A percentile compares a stretch with the other conserved stretches of the same genome.
Conservation (phyloP, 768 basidiomycete genomes). For the Podaxis sp. region DNA sequence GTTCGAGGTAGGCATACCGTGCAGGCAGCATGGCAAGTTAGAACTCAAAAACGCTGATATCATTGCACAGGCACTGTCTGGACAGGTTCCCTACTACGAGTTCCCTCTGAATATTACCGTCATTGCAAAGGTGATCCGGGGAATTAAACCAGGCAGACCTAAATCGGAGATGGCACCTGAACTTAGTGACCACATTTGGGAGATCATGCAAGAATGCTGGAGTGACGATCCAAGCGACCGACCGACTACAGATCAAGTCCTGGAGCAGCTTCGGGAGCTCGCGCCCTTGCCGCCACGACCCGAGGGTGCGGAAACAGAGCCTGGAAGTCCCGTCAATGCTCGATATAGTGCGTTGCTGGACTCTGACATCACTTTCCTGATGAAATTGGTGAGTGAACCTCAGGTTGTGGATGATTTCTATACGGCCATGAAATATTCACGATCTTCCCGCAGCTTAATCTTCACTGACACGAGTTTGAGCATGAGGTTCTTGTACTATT, state of each 20-base stretch:
- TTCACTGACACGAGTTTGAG: not conserved
- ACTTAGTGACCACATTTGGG: not conserved
- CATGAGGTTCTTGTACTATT: not conserved
- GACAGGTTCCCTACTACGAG: constrained; percentile 23
- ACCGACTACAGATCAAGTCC: not conserved
- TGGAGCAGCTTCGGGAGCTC: not conserved
- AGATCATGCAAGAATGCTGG: constrained; percentile 8
- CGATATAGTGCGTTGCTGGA: not conserved
- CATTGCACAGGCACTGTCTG: constrained; percentile 20
- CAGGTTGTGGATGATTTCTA: not conserved
- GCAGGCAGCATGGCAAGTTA: not conserved
- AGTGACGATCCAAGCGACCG: not conserved
- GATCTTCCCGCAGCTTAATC: not conserved
- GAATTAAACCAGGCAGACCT: constrained; percentile 17
- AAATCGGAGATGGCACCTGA: not conserved
- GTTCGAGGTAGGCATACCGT: constrained; percentile 17
- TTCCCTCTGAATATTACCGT: constrained; percentile 18
- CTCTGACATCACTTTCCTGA: not conserved
- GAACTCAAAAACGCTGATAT: too few species aligned
- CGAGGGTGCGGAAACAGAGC: not conserved
- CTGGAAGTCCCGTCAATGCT: not conserved
- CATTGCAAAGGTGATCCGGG: constrained; percentile 19
- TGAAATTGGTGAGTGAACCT: not conserved
- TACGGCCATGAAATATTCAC: not conserved
- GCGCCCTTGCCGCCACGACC: not conserved